Base-by-base conservation (phyloP, 768 basidiomycete species). In the Cystobasidium ongulense region DNA sequence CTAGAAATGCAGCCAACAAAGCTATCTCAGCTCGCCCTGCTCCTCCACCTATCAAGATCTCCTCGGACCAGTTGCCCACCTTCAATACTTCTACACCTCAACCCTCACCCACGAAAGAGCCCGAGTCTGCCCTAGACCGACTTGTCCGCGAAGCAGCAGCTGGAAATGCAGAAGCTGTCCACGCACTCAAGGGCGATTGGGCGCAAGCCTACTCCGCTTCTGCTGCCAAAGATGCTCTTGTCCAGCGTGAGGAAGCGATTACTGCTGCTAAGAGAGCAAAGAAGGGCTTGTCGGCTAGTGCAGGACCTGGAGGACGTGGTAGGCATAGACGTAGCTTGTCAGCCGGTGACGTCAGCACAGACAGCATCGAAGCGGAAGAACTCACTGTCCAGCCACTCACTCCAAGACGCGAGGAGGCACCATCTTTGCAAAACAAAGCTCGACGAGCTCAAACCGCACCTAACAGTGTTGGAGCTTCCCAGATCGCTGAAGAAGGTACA, bases 11-110 rank as follows among this genome's bases (percentile, higher is more conserved):
- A 11, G 57, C 57, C 27, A 59, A 59, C 11, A 71, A 71, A 36
- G 68, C 54, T 13, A 71, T 71, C 38, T 59, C 68, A 10, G 68
- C 68, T 15, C 68, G 68, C 11, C 68, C 68, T n/a, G 68, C 68
- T 31, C 68, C 68, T 29, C 41, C 54, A 15, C 68, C 68, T 36
- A 43, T 71, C 27, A 71, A 61, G 53, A 71, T 71, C 33, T 71
- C 68, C 18, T 71, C 68, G 2, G 68, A 71, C 25, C 68, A 71
- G 25, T n/a, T 71, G 10, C 68, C 68, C 15, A 71, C 68, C 31
- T 59, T 71, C 25, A 53, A 53, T 1, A 23, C 29, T 23, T 10
- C 21, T 27, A 35, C 68, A 43, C 68, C 68, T 29, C 52, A 35
- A 54, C 53, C 68, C n/a, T 71, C 68, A 35, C 68, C 68, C 23